These are phyloP conservation scores for Alternaria burnsii DNA, from an alignment of 2,329 filamentous ascomycete species.

Conservation along the genomic window DNA sequence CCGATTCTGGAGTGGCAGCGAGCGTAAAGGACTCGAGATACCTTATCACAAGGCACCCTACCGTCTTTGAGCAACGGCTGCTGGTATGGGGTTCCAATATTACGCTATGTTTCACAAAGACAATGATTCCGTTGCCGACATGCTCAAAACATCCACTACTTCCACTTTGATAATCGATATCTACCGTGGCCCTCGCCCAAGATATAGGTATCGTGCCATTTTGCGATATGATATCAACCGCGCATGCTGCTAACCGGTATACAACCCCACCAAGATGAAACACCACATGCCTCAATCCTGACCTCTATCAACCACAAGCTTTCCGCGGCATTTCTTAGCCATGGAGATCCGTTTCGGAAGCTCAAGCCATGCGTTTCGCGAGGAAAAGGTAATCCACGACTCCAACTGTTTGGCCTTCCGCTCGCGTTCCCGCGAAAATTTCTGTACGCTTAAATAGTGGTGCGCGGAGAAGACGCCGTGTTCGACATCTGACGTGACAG, in stretches of 20 bases:
- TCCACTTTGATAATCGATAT: neutral
- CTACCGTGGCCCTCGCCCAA: neutral
- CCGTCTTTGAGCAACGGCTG: neutral
- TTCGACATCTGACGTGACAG: constrained; percentile 2
- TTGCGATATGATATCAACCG: constrained; percentile 2
- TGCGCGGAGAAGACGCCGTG: neutral
- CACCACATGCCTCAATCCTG: neutral
- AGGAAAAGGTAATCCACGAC: constrained; percentile 2
- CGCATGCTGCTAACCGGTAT: neutral
- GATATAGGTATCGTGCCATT: neutral
- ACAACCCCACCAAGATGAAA: constrained; percentile 1
- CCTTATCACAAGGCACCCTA: neutral
- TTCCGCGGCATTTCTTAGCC: constrained; percentile 7
- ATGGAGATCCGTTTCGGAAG: neutral
- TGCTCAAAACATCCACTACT: neutral
- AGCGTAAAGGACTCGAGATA: neutral
- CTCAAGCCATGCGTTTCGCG: constrained; percentile 3
- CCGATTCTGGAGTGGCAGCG: neutral
- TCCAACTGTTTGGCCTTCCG: constrained; percentile 1
- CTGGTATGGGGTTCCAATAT: neutral
- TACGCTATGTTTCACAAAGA: neutral
- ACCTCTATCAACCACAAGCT: constrained; percentile 4
- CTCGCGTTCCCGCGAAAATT: neutral
- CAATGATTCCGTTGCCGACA: neutral
- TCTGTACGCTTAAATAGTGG: neutral